Evolutionary conservation across 2,329 filamentous ascomycete species (phyloP), one percentile per base, ranked within the genome.

Genomic region (Stachybotrys chlorohalonatus): DNA sequence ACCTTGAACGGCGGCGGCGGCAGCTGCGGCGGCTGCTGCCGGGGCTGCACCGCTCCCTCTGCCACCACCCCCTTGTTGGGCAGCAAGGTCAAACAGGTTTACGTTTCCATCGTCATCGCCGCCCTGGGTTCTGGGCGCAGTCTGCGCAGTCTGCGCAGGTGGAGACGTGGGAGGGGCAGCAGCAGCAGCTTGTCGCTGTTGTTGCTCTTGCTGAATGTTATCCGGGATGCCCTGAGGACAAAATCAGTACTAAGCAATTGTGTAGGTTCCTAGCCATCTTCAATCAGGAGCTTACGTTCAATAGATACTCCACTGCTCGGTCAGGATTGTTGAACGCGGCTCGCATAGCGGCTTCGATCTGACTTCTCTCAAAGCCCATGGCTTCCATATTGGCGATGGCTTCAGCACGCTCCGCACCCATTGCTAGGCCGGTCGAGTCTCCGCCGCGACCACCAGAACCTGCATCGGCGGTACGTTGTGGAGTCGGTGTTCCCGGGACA

Each of bases 311-410:
- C 55, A 99, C 93, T 53, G 94, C 94, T 64, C 94, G 90, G 71
- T 97, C 93, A 13, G 93, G 91, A 75, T 99, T 99, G 80, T 88
- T 95, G 73, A 90, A 99, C 13, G 94, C 94, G 59, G 94, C 94
- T 66, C 93, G 89, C 87, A 99, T 94, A 52, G 94, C 94, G 51
- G 87, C 84, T 63, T 96, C 91, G 62, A 96, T 96, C 67, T 95
- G 88, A 53, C 84, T 77, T 66, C 92, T 83, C 66, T 89, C 84
- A 63, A 99, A 99, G 8, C 94, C 94, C 94, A 99, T 99, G 61
- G 87, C 87, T 74, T 96, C 92, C 91, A 99, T 96, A 68, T 92
- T 90, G 51, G 87, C 81, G 65, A 97, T 87, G 45, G 90, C 91
- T 62, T 86, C 84, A 59, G 89, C 83, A 62, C 91, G 85, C 70